Percentiles rank a stretch among this genome's conserved stretches.
Conservation (phyloP, 2,329 filamentous ascomycete genomes). For the Colletotrichum sansevieriae region DNA sequence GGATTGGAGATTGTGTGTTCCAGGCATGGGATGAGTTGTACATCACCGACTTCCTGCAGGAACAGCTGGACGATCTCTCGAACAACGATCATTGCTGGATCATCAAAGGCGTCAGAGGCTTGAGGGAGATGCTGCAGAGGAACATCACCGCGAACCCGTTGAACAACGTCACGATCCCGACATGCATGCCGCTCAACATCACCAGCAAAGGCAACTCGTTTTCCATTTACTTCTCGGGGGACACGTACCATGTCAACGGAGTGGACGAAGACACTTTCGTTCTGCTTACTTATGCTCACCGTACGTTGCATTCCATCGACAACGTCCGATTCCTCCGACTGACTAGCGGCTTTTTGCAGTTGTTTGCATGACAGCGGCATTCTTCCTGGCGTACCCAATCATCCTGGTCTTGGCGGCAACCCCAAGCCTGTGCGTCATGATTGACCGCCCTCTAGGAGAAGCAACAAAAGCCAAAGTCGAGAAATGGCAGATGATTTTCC, state of each 20-base stretch:
- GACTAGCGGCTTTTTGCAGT: not conserved
- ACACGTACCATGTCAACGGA: conserved; percentile 23
- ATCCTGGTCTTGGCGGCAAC: conserved; percentile 26
- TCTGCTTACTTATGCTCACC: conserved; percentile 30
- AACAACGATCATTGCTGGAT: conserved; percentile 37
- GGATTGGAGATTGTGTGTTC: conserved; percentile 7
- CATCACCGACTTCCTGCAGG: conserved; percentile 35
- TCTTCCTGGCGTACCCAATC: conserved; percentile 32
- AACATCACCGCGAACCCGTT: conserved; percentile 33
- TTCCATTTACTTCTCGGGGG: conserved; percentile 29
- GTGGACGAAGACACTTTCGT: conserved; percentile 17
- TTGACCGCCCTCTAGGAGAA: conserved; percentile 30
- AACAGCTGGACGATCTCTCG: conserved; percentile 20
- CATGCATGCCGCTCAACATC: conserved; percentile 27
- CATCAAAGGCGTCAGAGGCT: conserved; percentile 29
- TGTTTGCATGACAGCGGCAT: conserved; percentile 24
- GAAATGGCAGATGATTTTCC: conserved; percentile 31
- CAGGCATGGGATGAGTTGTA: conserved; percentile 28
- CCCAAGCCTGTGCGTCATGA: conserved; percentile 31
- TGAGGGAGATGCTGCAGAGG: conserved; percentile 18
- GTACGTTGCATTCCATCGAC: not conserved
- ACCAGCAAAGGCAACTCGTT: conserved; percentile 26
- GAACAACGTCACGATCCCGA: conserved; percentile 34
- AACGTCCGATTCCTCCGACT: not conserved
- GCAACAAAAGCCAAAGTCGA: conserved; percentile 20